Percentiles rank a stretch among this genome's conserved stretches.
Evolutionary conservation across 78 protist species (phyloP).

Genomic region (slime mould (Dictyostelium discoideum)): DNA sequence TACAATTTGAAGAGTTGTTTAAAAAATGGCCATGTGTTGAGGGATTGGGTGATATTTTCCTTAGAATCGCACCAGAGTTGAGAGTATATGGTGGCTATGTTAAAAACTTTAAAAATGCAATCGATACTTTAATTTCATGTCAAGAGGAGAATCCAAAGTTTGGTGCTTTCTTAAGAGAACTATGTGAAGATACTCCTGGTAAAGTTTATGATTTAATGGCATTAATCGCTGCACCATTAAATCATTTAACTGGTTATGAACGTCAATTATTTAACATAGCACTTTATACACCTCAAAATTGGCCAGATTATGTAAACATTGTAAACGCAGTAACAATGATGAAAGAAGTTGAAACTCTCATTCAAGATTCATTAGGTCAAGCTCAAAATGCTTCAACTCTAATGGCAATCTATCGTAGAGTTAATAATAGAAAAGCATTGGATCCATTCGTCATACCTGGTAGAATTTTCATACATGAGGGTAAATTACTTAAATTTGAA

Average conservation of each 20-base stretch:
- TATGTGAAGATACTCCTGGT: constrained; percentile 63
- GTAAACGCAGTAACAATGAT: constrained; percentile 70
- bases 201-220: constrained; percentile 71
- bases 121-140: constrained; percentile 48
- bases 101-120: constrained; percentile 75
- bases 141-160: constrained; percentile 57
- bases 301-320: constrained; percentile 70
- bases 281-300: constrained; percentile 35
- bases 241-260: constrained; percentile 64
- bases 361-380: constrained; percentile 57
- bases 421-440: constrained; percentile 49
- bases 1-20: constrained; percentile 53
- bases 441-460: constrained; percentile 77
- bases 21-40: constrained; percentile 55
- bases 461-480: constrained; percentile 67
- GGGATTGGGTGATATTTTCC: constrained; percentile 65
- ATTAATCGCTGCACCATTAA: constrained; percentile 59
- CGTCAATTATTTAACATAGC: constrained; percentile 58
- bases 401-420: constrained; percentile 55
- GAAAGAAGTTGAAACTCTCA: constrained; percentile 64
- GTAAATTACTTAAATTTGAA: constrained; percentile 60
- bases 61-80: constrained; percentile 61
- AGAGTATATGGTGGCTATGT: constrained; percentile 74
- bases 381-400: constrained; percentile 70
- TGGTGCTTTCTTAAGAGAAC: constrained; percentile 11